These are phyloP conservation scores for Apium graveolens DNA, from an alignment of 129 eudicot genomes.

Conservation along the genomic window DNA sequence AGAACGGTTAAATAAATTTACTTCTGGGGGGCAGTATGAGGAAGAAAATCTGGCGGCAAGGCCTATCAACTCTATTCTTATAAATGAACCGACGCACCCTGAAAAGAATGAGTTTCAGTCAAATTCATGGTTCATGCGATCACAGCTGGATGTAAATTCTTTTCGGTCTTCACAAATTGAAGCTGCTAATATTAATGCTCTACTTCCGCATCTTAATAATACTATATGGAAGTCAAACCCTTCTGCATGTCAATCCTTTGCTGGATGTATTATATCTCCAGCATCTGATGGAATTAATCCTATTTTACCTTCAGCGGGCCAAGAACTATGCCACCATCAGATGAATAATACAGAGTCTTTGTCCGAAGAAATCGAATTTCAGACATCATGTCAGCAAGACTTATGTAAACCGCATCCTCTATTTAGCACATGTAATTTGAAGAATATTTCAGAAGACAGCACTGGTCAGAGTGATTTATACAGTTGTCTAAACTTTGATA, in stretches of 20 bases:
- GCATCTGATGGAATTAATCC: constrained; percentile 12
- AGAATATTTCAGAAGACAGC: constrained; percentile 51
- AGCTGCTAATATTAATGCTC: constrained; percentile 34
- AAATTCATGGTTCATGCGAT: constrained; percentile 22
- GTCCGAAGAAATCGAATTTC: constrained; percentile 26
- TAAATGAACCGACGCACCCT: constrained; percentile 19
- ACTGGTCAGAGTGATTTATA: constrained; percentile 49
- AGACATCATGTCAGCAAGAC: constrained; percentile 28
- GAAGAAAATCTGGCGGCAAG: constrained; percentile 8
- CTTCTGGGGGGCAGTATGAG: constrained; percentile 18
- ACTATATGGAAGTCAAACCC: constrained; percentile 35
- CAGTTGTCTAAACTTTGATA: constrained; percentile 74
- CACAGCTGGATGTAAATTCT: constrained; percentile 30
- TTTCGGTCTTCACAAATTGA: constrained; percentile 43
- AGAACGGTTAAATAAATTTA: constrained; percentile 17
- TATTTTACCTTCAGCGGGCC: constrained; percentile 25
- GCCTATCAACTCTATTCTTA: constrained; percentile 25
- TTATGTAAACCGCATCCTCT: constrained; percentile 16
- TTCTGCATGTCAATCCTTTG: constrained; percentile 7
- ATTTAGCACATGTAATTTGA: constrained; percentile 33
- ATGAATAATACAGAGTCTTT: constrained; percentile 26
- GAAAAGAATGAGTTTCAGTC: constrained; percentile 19
- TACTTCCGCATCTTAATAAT: constrained; percentile 36
- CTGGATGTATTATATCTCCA: constrained; percentile 15
- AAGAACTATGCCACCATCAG: constrained; percentile 55